Evolutionary conservation across 2,329 filamentous ascomycete species (phyloP), one percentile per base, ranked within the genome.

Genomic region (Fusarium nematophilum): DNA sequence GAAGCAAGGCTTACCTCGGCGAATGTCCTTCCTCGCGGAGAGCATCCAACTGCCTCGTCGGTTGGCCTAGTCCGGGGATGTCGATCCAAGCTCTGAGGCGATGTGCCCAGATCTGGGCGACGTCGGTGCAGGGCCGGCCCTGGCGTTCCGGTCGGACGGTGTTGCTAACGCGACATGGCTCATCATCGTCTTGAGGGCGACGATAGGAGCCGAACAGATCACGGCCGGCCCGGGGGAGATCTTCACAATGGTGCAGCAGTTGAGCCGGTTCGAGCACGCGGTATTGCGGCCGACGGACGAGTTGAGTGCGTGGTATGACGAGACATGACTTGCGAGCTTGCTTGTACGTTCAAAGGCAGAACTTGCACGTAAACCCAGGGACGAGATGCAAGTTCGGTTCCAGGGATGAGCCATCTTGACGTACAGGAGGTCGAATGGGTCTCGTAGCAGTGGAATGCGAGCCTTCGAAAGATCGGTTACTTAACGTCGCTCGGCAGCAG

Each of bases 181-280:
- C 5, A 37, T 51, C 21, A 38, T 43, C n/a, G 48, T 51, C 48
- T 18, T 51, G 30, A 40, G 48, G 23, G n/a, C 25, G 4, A 25
- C 48, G 4, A 15, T 30, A 14, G 47, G 37, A 11, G 38, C 29
- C 7, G 29, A 40, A 18, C 47, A 51, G 29, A 23, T 37, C 48
- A 51, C 38, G 14, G 48, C 37, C 17, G 38, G 48, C 21, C 44
- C 48, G 10, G 26, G 15, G 30, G 48, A 51, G 38, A n/a, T 51
- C n/a, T 18, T 13, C 14, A 34, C 7, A 34, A 51, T 44, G 38
- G 33, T 37, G n/a, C 38, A 37, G 38, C 48, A 27, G 30, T 38
- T 51, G 17, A 27, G 38, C 14, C 48, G 48, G n/a, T 51, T 51
- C 30, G 39, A 44, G 3, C 38, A 30, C 14, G 30, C 17, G n/a